phyloP scores from a whole-genome alignment of 208 protist genomes.

The Balamuthia mandrillaris region DNA sequence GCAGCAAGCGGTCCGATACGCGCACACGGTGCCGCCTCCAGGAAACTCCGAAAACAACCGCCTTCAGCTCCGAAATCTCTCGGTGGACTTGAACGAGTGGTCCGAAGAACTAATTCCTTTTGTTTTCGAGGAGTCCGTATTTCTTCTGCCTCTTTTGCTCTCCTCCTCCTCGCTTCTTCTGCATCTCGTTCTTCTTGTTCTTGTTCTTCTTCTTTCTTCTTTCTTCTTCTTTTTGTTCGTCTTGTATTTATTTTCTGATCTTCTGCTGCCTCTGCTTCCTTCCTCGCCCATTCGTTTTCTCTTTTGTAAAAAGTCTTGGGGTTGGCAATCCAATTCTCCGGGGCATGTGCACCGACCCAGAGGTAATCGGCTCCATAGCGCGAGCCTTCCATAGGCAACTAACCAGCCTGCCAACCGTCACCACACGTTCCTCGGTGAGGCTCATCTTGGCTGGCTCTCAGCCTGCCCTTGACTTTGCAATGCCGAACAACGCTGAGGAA shows the following conservation, averaged over 20 bases:
- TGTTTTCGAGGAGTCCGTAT: neutral
- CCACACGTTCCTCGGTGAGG: too few relatives aligned
- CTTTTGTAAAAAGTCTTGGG: too few relatives aligned
- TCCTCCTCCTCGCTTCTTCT: neutral
- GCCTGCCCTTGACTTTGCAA: too few relatives aligned
- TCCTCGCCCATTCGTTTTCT: too few relatives aligned
- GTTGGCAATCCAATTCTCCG: too few relatives aligned
- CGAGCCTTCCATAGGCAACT: too few relatives aligned
- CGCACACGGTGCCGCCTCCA: neutral
- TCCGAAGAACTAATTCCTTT: conserved; percentile 11
- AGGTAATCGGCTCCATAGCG: too few relatives aligned
- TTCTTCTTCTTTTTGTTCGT: neutral
- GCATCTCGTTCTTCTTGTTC: neutral
- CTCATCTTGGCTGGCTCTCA: too few relatives aligned
- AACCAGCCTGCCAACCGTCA: too few relatives aligned
- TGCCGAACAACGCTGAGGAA: too few relatives aligned
- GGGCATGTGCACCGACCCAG: too few relatives aligned
- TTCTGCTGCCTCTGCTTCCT: neutral
- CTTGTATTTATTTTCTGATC: neutral
- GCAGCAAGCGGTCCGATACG: neutral
- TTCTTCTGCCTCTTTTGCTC: neutral
- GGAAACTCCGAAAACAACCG: too few relatives aligned
- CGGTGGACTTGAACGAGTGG: neutral
- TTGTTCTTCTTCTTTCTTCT: neutral
- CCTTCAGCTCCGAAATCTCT: neutral